Evolutionary conservation across 1,284 basidiomycete genomes (phyloP).

Genomic region (Malassezia sympodialis): DNA sequence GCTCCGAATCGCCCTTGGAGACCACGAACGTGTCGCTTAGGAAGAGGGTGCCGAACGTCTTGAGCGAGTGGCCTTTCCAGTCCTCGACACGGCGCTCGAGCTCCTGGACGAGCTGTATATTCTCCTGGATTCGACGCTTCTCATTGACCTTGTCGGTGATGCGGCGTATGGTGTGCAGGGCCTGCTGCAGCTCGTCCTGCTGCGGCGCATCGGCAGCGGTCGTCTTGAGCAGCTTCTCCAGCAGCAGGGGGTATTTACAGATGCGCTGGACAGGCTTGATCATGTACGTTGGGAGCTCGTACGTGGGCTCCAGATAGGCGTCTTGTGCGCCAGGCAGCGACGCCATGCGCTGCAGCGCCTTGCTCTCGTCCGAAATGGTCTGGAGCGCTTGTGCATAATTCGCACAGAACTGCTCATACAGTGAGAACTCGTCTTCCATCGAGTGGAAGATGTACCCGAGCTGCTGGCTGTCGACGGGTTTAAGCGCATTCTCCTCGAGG

Average conservation of each 20-base stretch:
- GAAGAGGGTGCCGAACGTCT: slow-evolving; percentile 81
- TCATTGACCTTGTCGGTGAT: slow-evolving; percentile 96
- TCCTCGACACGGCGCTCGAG: slow-evolving; percentile 86
- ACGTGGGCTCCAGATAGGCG: slow-evolving; percentile 49
- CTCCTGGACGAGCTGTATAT: slow-evolving; percentile 74
- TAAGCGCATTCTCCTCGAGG: slow-evolving; percentile 57
- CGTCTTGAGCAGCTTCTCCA: slow-evolving; percentile 59
- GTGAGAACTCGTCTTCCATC: slow-evolving; percentile 61
- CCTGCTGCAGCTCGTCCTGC: slow-evolving; percentile 70
- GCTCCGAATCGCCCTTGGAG: slow-evolving; percentile 87
- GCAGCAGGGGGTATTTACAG: slow-evolving; percentile 63
- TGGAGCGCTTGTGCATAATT: slow-evolving; percentile 63
- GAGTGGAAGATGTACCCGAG: slow-evolving; percentile 53
- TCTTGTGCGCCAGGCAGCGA: slow-evolving; percentile 33
- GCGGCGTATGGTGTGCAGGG: slow-evolving; percentile 74
- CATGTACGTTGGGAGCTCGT: slow-evolving; percentile 73
- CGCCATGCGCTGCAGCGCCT: slow-evolving; percentile 26
- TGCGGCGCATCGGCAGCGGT: slow-evolving; percentile 30
- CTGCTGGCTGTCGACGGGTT: slow-evolving; percentile 56
- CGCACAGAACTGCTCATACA: slow-evolving; percentile 92
- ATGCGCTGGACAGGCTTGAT: slow-evolving; percentile 70
- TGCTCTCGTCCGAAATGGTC: slow-evolving; percentile 58
- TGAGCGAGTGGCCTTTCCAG: slow-evolving; percentile 96
- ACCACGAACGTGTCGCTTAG: slow-evolving; percentile 92
- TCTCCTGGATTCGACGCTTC: slow-evolving; percentile 70